Base-by-base conservation (phyloP, 352 stramenopile species). In the Globisporangium emineosum region DNA sequence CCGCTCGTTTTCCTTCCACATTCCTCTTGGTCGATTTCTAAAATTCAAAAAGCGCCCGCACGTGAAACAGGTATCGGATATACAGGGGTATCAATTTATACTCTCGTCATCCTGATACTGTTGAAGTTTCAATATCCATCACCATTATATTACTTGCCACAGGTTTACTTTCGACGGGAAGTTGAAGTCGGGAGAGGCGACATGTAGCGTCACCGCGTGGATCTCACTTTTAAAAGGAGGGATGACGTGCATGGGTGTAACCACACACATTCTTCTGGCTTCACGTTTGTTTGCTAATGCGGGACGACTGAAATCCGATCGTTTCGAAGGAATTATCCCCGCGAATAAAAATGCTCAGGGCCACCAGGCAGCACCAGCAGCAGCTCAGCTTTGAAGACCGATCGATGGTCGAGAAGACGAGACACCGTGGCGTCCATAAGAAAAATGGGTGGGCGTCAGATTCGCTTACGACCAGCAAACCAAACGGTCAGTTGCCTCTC, bases 381-480 rank as follows among this genome's bases (percentile, higher is more conserved):
- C n/a, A n/a, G n/a, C n/a, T n/a, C 33, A 40, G 10, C 33, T 33
- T 33, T 33, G 6, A 33, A 19, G 23, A 8, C 2, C 9, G 9
- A 30, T 30, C 13, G 45, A 52, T 27, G 45, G 8, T 21, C 25
- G 45, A 30, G 45, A 52, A 25, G 19, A 52, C 19, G n/a, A 52
- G 45, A 42, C 35, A 13, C 12, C 12, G 2, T 33, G 12, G 35
- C 12, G 35, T 29, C 45, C 45, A 27, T 3, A 25, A 21, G 10
- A 54, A 33, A 33, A 54, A 54, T 54, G 23, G 47, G 32, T 54
- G 47, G 21, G 21, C 45, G 25, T 53, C 45, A 32, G n/a, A 40
- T 40, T 27, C 45, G 5, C 17, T 54, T 54, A 54, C 47, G 47
- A 54, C 47, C 47, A 54, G 47, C 45, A 52, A 52, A 52, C 45